phyloP scores from a whole-genome alignment of 257 asterid species.

The Solanum chiquidenum region DNA sequence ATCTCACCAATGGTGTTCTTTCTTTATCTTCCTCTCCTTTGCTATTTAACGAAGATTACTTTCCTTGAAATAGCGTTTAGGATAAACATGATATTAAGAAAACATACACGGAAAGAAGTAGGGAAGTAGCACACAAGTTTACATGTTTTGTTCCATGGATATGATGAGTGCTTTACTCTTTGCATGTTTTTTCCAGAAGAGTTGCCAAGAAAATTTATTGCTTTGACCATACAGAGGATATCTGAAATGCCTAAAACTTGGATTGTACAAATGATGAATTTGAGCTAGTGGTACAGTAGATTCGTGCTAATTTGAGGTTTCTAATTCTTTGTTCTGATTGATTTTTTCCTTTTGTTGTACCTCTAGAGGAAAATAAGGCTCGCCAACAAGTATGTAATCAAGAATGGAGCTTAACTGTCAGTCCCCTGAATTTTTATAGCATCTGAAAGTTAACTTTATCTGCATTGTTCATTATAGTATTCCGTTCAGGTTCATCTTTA shows the following conservation, averaged over 20 bases:
- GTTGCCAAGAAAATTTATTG: neutral
- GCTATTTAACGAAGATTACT: neutral
- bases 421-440: neutral
- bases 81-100: neutral
- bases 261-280: neutral
- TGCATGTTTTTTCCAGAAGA: neutral
- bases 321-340: neutral
- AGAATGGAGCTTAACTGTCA: neutral
- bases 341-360: neutral
- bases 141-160: neutral
- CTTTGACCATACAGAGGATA: neutral
- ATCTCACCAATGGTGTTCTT: neutral
- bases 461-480: neutral
- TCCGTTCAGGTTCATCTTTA: neutral
- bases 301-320: neutral
- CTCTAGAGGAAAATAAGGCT: neutral
- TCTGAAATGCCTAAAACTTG: neutral
- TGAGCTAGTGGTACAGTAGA: neutral
- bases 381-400: neutral
- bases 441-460: neutral
- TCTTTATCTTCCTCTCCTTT: neutral
- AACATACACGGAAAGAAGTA: neutral
- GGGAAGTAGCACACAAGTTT: neutral
- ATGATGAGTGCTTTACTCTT: neutral
- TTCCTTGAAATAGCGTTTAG: neutral